Evolutionary conservation across 768 basidiomycete genomes (phyloP), one percentile per base, ranked within the genome.

Genomic region (Leccinum uliginosum): DNA sequence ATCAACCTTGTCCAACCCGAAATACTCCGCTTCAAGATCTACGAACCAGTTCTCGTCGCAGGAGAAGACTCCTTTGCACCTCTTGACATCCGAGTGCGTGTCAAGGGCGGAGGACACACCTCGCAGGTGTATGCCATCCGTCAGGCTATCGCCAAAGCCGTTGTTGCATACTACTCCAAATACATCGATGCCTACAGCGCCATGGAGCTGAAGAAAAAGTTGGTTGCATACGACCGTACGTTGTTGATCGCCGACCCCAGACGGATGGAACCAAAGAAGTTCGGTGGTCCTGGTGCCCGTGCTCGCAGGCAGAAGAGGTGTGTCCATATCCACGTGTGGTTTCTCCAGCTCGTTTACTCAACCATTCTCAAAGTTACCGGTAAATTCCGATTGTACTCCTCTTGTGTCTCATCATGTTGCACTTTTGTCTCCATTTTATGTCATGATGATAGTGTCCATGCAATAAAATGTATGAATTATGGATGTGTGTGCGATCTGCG

Each of bases 191-290:
- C 97, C 62, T 94, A 86, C 75, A 93, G 91, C 67, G 93, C 96
- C 24, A 85, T 99, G 77, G 95, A 96, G 78, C 74, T 99, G 77
- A 98, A 97, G 86, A 98, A 98, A 84, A 92, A 91, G 74, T 78
- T 98, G 65, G 91, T 97, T 60, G 87, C 92, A 15, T 98, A 98
- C 75, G 97, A 99, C 80, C 82, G 90, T 64, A 85, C 90, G 50
- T 78, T 96, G 59, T 75, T 95, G 68, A 94, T 95, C 63, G 90
- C 93, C 55, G 93, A 96, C 73, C 93, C 93, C 63, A 86, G 97
- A 78, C 88, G 96, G 80, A 91, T 90, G 88, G 96, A 98, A 75
- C 96, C 96, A 67, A 98, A 98, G 87, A 97, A 96, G 79, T 98
- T 98, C 74, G 96, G 95, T 83, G 95, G 95, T 81, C 83, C 81